These are phyloP conservation scores for Groenewaldozyma sp. DNA, from an alignment of 1,139 yeast species.

Conservation along the genomic window DNA sequence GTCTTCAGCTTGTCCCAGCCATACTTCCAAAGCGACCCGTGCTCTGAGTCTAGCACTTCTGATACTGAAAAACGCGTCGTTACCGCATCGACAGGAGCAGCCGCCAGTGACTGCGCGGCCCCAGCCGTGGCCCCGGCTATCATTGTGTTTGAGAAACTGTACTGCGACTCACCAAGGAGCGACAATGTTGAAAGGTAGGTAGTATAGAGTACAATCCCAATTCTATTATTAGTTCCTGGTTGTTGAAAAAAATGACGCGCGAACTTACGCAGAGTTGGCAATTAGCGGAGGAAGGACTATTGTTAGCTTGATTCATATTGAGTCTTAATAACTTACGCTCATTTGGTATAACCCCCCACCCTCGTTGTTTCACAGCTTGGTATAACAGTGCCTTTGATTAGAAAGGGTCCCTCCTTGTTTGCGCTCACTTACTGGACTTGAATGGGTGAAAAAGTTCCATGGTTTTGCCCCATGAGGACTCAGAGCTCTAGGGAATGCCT, in stretches of 20 bases:
- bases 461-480: slow-evolving; percentile 39
- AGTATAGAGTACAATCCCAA: slow-evolving; percentile 78
- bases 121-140: slow-evolving; percentile 84
- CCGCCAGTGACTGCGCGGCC: slow-evolving; percentile 75
- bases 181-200: slow-evolving; percentile 49
- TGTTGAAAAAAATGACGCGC: too few relatives aligned
- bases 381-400: slow-evolving; percentile 57
- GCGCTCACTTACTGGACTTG: slow-evolving; percentile 38
- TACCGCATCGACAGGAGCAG: slow-evolving; percentile 91
- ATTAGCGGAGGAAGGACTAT: slow-evolving; percentile 69
- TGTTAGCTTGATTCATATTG: background rate
- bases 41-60: slow-evolving; percentile 52
- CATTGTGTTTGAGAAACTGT: slow-evolving; percentile 44
- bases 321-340: slow-evolving; percentile 27
- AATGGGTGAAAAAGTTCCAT: slow-evolving; percentile 63
- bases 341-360: slow-evolving; percentile 83
- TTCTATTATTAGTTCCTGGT: slow-evolving; percentile 23
- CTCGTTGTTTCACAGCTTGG: slow-evolving; percentile 63
- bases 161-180: slow-evolving; percentile 14
- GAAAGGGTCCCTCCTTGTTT: too few relatives aligned
- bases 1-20: slow-evolving; percentile 59
- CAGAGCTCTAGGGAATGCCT: slow-evolving; percentile 30
- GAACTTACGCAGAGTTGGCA: slow-evolving; percentile 57
- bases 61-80: slow-evolving; percentile 71
- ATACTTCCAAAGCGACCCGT: slow-evolving; percentile 68